phyloP scores from a whole-genome alignment of 164 flowering plant species.

The grape (Vitis vinifera) region DNA sequence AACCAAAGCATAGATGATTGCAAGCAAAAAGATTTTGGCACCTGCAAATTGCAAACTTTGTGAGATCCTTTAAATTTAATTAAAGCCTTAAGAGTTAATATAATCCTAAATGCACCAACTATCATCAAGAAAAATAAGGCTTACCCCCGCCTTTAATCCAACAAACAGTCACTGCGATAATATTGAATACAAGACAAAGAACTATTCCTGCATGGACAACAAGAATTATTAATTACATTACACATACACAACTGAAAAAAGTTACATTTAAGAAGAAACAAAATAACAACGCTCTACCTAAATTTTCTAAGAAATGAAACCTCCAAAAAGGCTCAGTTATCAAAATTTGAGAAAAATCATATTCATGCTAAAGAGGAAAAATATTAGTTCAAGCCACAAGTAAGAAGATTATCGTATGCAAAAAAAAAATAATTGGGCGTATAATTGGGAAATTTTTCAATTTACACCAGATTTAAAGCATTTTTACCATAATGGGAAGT shows the following conservation, averaged over 20 bases:
- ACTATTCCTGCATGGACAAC: slow-evolving; percentile 68
- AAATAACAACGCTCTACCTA: too few relatives aligned
- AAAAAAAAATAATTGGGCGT: too few relatives aligned
- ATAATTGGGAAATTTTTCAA: too few relatives aligned
- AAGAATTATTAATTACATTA: background rate
- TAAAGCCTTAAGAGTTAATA: background rate
- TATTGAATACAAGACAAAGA: slow-evolving; percentile 82
- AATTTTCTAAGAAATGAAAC: too few relatives aligned
- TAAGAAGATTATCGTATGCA: too few relatives aligned
- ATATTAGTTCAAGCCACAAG: too few relatives aligned
- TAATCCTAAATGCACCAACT: background rate
- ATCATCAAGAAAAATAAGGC: slow-evolving; percentile 9
- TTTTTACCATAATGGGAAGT: too few relatives aligned
- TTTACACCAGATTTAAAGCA: too few relatives aligned
- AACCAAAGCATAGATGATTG: slow-evolving; percentile 74
- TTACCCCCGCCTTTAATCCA: slow-evolving; percentile 95
- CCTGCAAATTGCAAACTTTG: slow-evolving; percentile 48
- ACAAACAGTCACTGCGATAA: slow-evolving; percentile 73
- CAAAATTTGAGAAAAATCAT: too few relatives aligned
- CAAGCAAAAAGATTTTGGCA: slow-evolving; percentile 90
- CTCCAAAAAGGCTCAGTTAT: too few relatives aligned
- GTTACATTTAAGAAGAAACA: background rate
- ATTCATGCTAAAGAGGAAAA: too few relatives aligned
- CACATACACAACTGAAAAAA: background rate
- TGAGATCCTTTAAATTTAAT: slow-evolving; percentile 12